Percentiles rank a stretch among this genome's conserved stretches.
phyloP scores from a whole-genome alignment of 1,284 basidiomycete species.

The Rhodotorula glutinis region DNA sequence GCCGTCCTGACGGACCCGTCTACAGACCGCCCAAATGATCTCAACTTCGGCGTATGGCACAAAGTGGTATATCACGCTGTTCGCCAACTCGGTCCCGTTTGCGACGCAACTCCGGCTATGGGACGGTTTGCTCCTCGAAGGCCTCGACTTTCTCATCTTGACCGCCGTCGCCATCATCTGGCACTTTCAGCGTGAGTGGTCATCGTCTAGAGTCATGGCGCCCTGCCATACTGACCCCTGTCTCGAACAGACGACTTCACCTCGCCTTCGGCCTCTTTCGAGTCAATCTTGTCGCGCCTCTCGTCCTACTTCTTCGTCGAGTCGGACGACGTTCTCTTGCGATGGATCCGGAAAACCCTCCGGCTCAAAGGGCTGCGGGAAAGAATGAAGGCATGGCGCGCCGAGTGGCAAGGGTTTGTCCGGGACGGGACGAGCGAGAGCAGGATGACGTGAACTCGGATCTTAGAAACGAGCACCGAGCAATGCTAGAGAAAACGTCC shows the following conservation, averaged over 20 bases:
- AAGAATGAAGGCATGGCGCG: conserved; percentile 68
- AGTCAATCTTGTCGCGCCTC: conserved; percentile 79
- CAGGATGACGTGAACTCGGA: neutral
- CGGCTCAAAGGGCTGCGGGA: conserved; percentile 52
- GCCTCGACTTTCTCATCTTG: conserved; percentile 80
- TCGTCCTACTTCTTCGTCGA: conserved; percentile 89
- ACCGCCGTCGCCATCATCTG: conserved; percentile 84
- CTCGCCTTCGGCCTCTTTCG: conserved; percentile 74
- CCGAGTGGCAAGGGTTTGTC: conserved; percentile 68
- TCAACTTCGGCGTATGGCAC: conserved; percentile 92
- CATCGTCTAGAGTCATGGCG: neutral
- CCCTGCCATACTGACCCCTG: neutral
- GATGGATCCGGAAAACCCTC: conserved; percentile 74
- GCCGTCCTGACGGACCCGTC: neutral
- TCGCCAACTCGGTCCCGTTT: conserved; percentile 89
- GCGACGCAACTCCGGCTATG: conserved; percentile 89
- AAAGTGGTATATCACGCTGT: conserved; percentile 97
- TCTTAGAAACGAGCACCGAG: too few relatives aligned
- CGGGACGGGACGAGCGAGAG: conserved; percentile 52
- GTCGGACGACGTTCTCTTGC: conserved; percentile 72
- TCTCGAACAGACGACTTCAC: conserved; percentile 65
- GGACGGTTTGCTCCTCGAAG: conserved; percentile 90
- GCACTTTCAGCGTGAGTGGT: conserved; percentile 68
- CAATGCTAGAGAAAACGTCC: neutral
- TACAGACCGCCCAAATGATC: conserved; percentile 73